phyloP scores from a whole-genome alignment of 192 early-diverging fungal genomes.

The Gorgonomyces haynaldii region DNA sequence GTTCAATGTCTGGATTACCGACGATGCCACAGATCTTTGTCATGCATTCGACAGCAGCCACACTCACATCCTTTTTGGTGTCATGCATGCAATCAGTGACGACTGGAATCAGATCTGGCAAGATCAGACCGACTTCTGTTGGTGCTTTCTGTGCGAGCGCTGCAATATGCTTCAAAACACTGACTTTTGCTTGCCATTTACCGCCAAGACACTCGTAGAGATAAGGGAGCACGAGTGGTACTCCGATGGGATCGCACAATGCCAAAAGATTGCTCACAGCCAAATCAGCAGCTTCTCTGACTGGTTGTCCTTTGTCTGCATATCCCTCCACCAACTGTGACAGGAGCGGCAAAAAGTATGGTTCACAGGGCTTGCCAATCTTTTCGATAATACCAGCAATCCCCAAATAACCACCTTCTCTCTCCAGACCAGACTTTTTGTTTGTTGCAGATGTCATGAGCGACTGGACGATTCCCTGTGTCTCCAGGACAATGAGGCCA shows the following conservation, averaged over 20 bases:
- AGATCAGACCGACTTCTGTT: constrained; percentile 21
- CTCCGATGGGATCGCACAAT: not conserved
- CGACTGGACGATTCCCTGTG: constrained; percentile 20
- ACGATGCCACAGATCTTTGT: constrained; percentile 53
- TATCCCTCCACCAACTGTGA: constrained; percentile 47
- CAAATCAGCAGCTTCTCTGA: constrained; percentile 32
- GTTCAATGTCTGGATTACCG: constrained; percentile 66
- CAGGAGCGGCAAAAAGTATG: constrained; percentile 47
- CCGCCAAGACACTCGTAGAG: constrained; percentile 19
- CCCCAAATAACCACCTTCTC: constrained; percentile 33
- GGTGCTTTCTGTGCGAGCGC: constrained; percentile 16
- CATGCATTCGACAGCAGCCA: constrained; percentile 51
- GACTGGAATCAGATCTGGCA: constrained; percentile 55
- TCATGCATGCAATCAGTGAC: constrained; percentile 67
- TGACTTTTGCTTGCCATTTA: constrained; percentile 32
- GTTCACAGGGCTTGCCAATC: constrained; percentile 41
- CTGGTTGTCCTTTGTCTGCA: constrained; percentile 38
- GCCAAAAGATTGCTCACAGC: constrained; percentile 10
- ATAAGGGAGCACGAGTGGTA: constrained; percentile 12
- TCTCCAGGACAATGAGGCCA: constrained; percentile 18
- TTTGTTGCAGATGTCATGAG: constrained; percentile 21
- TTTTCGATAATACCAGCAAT: constrained; percentile 16
- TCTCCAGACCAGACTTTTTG: constrained; percentile 36
- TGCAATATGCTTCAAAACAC: not conserved
- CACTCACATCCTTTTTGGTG: constrained; percentile 51